Conservation (phyloP, 371 early-diverging fungal genomes). For the Zopfochytrium polystomum region DNA sequence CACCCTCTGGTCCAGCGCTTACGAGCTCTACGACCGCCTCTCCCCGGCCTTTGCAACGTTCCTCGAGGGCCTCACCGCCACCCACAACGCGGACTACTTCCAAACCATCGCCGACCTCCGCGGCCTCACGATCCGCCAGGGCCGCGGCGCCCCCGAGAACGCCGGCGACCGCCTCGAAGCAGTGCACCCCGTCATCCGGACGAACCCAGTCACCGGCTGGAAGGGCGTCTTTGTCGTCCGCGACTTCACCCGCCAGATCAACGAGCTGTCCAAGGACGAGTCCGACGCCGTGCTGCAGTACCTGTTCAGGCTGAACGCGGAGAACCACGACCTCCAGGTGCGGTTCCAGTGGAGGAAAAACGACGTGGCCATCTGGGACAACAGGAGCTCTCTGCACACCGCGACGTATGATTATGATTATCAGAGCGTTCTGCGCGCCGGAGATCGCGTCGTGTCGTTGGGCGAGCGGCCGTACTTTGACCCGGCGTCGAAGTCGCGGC, state of each 20-base stretch:
- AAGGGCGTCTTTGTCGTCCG: conserved; percentile 63
- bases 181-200: conserved; percentile 60
- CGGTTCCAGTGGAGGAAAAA: conserved; percentile 62
- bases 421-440: conserved; percentile 7
- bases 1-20: conserved; percentile 51
- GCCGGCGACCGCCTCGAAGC: conserved; percentile 11
- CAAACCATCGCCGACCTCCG: conserved; percentile 7
- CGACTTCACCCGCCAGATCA: conserved; percentile 60
- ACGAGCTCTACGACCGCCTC: conserved; percentile 60
- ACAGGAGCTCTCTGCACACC: conserved; percentile 54
- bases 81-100: conserved; percentile 51
- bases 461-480: conserved; percentile 60
- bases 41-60: conserved; percentile 53
- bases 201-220: conserved; percentile 70
- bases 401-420: conserved; percentile 33
- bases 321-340: conserved; percentile 60
- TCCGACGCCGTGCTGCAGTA: conserved; percentile 56
- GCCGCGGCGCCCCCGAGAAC: conserved; percentile 23
- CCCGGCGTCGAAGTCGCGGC: conserved; percentile 39
- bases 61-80: conserved; percentile 61
- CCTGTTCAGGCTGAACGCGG: conserved; percentile 49
- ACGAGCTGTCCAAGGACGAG: conserved; percentile 53
- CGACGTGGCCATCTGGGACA: conserved; percentile 69
- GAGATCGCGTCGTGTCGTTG: conserved; percentile 17
- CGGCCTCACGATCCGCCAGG: background rate